Evolutionary conservation across 2,329 filamentous ascomycete species (phyloP).

Genomic region (Ascochyta rabiei): DNA sequence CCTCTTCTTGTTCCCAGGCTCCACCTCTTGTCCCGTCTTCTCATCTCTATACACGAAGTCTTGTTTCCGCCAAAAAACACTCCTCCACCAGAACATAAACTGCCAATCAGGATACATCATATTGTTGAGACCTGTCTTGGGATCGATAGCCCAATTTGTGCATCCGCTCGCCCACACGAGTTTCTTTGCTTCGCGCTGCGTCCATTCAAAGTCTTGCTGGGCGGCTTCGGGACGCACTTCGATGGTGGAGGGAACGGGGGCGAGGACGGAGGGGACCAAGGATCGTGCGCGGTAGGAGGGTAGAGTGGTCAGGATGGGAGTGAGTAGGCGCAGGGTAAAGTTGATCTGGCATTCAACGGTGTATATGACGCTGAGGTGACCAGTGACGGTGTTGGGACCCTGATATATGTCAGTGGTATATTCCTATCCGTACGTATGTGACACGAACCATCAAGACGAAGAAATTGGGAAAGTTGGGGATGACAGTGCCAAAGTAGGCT

Average conservation of each 20-base stretch:
- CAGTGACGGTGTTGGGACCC: constrained; percentile 52
- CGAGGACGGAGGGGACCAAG: constrained; percentile 29
- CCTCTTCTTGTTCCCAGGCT: constrained; percentile 17
- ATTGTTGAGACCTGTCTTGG: constrained; percentile 55
- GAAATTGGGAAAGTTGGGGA: constrained; percentile 44
- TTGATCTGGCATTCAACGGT: constrained; percentile 61
- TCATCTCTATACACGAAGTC: constrained; percentile 48
- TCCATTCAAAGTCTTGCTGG: constrained; percentile 43
- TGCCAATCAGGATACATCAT: constrained; percentile 62
- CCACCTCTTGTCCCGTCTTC: constrained; percentile 25
- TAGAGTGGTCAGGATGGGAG: constrained; percentile 49
- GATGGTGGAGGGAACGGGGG: constrained; percentile 34
- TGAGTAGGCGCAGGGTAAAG: constrained; percentile 52
- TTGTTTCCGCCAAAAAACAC: constrained; percentile 51
- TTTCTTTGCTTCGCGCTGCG: constrained; percentile 51
- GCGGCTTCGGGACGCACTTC: constrained; percentile 49
- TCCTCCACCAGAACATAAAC: constrained; percentile 56
- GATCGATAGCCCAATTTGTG: constrained; percentile 59
- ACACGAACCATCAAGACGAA: constrained; percentile 26
- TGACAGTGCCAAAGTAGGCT: constrained; percentile 58
- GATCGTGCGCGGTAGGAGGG: constrained; percentile 33
- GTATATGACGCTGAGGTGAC: constrained; percentile 59
- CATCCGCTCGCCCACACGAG: constrained; percentile 60
- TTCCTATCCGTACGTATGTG: neutral
- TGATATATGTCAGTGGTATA: neutral